Percentiles rank a stretch among this genome's conserved stretches.
These are phyloP conservation scores for Vitellaria paradoxa DNA, from an alignment of 179 eudicot species.

Conservation along the genomic window DNA sequence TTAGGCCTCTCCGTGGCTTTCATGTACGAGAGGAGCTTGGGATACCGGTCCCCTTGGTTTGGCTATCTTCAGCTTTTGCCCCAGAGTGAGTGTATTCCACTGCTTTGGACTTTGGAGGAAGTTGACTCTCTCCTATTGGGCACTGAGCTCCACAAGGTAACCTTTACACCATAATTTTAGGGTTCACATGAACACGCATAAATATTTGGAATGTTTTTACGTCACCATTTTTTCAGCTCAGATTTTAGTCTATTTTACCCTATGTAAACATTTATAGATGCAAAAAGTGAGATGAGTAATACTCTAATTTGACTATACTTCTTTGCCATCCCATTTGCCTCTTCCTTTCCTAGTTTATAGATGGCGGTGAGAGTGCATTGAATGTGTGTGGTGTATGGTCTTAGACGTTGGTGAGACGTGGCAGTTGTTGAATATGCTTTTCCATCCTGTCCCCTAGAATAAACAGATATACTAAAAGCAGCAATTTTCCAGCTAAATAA, in stretches of 20 bases:
- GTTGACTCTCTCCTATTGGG: slow-evolving; percentile 60
- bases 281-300: too few relatives aligned
- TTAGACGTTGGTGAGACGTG: too few relatives aligned
- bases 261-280: neutral
- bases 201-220: neutral
- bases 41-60: slow-evolving; percentile 64
- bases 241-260: neutral
- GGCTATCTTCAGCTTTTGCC: slow-evolving; percentile 74
- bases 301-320: too few relatives aligned
- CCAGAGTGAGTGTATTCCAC: slow-evolving; percentile 46
- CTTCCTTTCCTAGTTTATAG: too few relatives aligned
- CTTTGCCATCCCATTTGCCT: too few relatives aligned
- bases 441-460: too few relatives aligned
- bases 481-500: too few relatives aligned
- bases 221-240: neutral
- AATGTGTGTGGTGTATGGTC: too few relatives aligned
- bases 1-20: slow-evolving; percentile 69
- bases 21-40: slow-evolving; percentile 84
- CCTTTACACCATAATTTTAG: too few relatives aligned
- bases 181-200: neutral
- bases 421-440: too few relatives aligned
- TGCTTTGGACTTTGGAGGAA: slow-evolving; percentile 72
- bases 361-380: too few relatives aligned
- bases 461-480: too few relatives aligned
- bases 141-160: slow-evolving; percentile 89